A percentile compares a stretch with the other conserved stretches of the same genome.
These are phyloP conservation scores for Ephemerocybe angulata DNA, from an alignment of 768 basidiomycete species.

Conservation along the genomic window DNA sequence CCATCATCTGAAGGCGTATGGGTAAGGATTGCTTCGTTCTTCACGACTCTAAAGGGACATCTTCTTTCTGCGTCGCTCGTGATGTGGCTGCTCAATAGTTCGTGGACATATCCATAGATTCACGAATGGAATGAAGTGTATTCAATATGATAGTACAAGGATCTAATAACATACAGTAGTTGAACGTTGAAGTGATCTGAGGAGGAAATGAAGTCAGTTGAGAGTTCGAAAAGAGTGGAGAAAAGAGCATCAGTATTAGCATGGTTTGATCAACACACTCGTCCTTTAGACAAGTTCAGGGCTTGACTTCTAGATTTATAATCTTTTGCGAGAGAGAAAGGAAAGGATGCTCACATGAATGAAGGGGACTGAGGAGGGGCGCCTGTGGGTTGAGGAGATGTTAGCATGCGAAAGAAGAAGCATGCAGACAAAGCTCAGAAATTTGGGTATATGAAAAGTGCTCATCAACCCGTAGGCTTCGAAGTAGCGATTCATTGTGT, in stretches of 20 bases:
- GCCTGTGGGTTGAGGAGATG: neutral
- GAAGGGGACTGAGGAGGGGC: neutral
- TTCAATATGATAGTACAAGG: neutral
- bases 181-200: neutral
- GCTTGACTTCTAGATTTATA: slow-evolving; percentile 89
- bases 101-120: slow-evolving; percentile 25
- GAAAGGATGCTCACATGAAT: slow-evolving; percentile 26
- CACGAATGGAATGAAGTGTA: neutral
- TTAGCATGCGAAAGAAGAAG: neutral
- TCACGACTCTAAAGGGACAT: slow-evolving; percentile 35
- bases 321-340: slow-evolving; percentile 36
- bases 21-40: slow-evolving; percentile 16
- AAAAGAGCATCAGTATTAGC: slow-evolving; percentile 78
- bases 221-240: neutral
- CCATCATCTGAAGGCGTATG: slow-evolving; percentile 19
- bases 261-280: slow-evolving; percentile 73
- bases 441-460: slow-evolving; percentile 82
- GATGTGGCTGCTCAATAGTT: slow-evolving; percentile 65
- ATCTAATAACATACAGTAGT: neutral
- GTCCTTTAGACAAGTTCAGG: slow-evolving; percentile 75
- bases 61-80: slow-evolving; percentile 23
- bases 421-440: slow-evolving; percentile 55
- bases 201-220: neutral
- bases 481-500: slow-evolving; percentile 82
- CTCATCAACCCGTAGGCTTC: slow-evolving; percentile 71